Evolutionary conservation across 2,329 filamentous ascomycete genomes (phyloP).

Genomic region (Sporothrix inflata): DNA sequence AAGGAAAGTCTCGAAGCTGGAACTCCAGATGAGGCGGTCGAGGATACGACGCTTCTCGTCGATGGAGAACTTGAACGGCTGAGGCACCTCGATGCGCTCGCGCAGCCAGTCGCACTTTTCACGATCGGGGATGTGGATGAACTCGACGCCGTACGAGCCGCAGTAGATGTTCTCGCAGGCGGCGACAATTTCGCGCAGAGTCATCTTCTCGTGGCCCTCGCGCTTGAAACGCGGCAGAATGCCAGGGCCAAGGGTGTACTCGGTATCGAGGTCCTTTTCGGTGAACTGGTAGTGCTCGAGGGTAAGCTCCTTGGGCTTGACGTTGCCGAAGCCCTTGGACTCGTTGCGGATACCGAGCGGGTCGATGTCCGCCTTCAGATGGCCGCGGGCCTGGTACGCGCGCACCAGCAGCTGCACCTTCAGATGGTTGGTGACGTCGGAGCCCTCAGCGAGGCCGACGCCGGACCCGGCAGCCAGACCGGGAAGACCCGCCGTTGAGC

Average conservation of each 20-base stretch:
- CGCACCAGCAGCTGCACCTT: conserved; percentile 97
- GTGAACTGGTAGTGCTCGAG: conserved; percentile 94
- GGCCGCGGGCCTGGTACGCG: conserved; percentile 95
- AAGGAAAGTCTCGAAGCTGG: conserved; percentile 93
- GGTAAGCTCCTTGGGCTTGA: conserved; percentile 88
- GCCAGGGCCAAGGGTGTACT: conserved; percentile 90
- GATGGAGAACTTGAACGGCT: conserved; percentile 94
- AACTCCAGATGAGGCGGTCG: conserved; percentile 97
- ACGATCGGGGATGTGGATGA: conserved; percentile 97
- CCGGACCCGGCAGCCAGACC: conserved; percentile 67
- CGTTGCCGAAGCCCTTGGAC: conserved; percentile 79
- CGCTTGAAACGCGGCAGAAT: conserved; percentile 93
- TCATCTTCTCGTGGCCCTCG: conserved; percentile 92
- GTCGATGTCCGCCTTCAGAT: conserved; percentile 98
- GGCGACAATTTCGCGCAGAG: conserved; percentile 87
- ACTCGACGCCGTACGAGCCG: conserved; percentile 96
- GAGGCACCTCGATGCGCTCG: conserved; percentile 89
- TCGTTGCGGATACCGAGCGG: conserved; percentile 91
- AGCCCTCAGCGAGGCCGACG: conserved; percentile 67
- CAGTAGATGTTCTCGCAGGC: conserved; percentile 96
- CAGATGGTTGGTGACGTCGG: conserved; percentile 91
- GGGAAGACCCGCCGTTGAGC: conserved; percentile 76
- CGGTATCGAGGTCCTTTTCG: conserved; percentile 88
- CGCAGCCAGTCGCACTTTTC: conserved; percentile 98
- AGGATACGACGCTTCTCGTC: conserved; percentile 98